These are phyloP conservation scores for Sporisorium iseilematis-ciliati DNA, from an alignment of 1,284 basidiomycete species.

Conservation along the genomic window DNA sequence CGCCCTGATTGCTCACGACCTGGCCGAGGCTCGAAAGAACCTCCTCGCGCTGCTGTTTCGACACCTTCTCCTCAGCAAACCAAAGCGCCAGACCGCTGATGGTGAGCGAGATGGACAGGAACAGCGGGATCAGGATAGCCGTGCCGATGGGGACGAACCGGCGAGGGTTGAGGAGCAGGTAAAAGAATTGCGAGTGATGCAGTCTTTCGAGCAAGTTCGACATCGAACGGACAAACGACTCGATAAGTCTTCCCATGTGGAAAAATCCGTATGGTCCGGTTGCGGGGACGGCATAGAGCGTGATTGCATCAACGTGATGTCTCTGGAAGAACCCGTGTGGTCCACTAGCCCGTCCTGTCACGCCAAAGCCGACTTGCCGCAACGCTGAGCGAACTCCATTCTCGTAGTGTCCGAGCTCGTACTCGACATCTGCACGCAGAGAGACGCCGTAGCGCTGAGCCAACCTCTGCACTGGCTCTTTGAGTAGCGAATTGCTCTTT, in stretches of 20 bases:
- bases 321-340: slow-evolving; percentile 71
- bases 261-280: slow-evolving; percentile 94
- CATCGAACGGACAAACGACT: slow-evolving; percentile 60
- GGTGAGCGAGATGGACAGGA: slow-evolving; percentile 59
- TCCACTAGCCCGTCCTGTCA: slow-evolving; percentile 44
- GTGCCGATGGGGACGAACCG: slow-evolving; percentile 63
- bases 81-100: slow-evolving; percentile 52
- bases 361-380: slow-evolving; percentile 24
- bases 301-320: slow-evolving; percentile 93
- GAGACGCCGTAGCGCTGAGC: slow-evolving; percentile 7
- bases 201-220: slow-evolving; percentile 68
- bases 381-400: slow-evolving; percentile 21
- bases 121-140: slow-evolving; percentile 57
- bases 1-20: not conserved
- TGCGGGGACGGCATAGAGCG: slow-evolving; percentile 87
- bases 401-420: slow-evolving; percentile 36
- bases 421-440: slow-evolving; percentile 25
- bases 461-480: slow-evolving; percentile 13
- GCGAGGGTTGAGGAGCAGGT: slow-evolving; percentile 55
- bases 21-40: slow-evolving; percentile 7
- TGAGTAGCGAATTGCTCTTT: slow-evolving; percentile 10
- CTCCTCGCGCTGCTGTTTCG: slow-evolving; percentile 24
- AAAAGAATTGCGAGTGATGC: slow-evolving; percentile 69
- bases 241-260: slow-evolving; percentile 77
- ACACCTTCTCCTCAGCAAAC: slow-evolving; percentile 31